Evolutionary conservation across 495 filamentous ascomycete species (phyloP), one percentile per base, ranked within the genome.

Genomic region (Barbatosphaeria neglecta): DNA sequence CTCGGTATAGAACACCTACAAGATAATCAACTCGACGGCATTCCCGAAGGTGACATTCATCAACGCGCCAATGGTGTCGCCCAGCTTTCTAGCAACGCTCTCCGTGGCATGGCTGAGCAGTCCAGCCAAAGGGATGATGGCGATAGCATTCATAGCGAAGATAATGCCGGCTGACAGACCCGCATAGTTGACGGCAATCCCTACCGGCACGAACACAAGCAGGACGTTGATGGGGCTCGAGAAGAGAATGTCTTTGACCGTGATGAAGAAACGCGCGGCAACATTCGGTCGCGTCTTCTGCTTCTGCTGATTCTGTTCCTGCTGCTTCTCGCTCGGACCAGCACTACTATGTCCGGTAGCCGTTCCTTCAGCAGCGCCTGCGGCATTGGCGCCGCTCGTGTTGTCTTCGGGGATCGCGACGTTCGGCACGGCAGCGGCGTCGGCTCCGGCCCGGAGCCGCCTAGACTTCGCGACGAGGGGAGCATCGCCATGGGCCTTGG

Each of bases 31-130:
- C 48, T 41, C 87, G 2, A 93, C 87, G 19, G 87, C 86, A 62
- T 93, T 93, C 45, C 87, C 87, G 64, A 92, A 92, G 18, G 85
- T 87, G 10, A 90, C 85, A 51, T 90, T 93, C 59, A 90, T 76
- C 55, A 92, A 62, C 13, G 86, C 87, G 45, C 85, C 87, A 25
- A 89, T 65, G 8, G 85, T 86, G 53, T 93, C 85, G 35, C 87
- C 87, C 61, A 90, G 69, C 47, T 80, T 78, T 45, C 72, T 72
- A 24, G 87, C 86, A 37, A 90, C 81, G 50, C 75, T 81, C 62
- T 92, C 86, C n/a, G 87, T 93, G 16, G 86, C 86, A 62, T 85
- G 75, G 52, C 76, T 79, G 46, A 92, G 73, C 15, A 93, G 61
- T n/a, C 81, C 84, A 24, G 87, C 87, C 54, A 93, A 66, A 1